Evolutionary conservation across 83 land plant species (phyloP).

Genomic region (Picea abies): DNA sequence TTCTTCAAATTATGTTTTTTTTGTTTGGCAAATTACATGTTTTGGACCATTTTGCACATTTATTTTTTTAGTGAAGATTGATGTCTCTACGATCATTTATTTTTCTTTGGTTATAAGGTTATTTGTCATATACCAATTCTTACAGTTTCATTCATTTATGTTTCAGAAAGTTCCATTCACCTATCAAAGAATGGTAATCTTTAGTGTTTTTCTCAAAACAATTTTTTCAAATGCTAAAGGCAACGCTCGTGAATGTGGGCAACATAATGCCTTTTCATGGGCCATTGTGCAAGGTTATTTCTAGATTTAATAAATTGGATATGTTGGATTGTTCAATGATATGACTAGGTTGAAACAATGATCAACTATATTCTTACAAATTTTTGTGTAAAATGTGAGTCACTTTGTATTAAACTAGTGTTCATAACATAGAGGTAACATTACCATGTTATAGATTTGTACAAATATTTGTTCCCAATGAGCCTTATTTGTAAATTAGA

Average conservation of each 20-base stretch:
- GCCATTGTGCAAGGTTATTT: background rate
- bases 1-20: background rate
- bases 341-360: background rate
- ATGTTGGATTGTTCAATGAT: conserved; percentile 11
- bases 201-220: background rate
- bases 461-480: background rate
- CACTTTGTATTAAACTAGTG: background rate
- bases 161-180: background rate
- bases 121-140: background rate
- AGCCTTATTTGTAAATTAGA: conserved; percentile 6
- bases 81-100: background rate
- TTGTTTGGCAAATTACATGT: background rate
- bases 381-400: background rate
- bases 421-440: background rate
- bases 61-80: background rate
- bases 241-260: background rate
- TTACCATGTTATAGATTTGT: conserved; percentile 9
- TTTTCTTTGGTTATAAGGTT: background rate
- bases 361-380: conserved; percentile 9
- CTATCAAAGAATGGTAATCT: background rate
- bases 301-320: background rate
- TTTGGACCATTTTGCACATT: background rate
- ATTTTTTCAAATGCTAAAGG: background rate
- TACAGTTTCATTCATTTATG: background rate
- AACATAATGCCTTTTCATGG: background rate